Conservation (phyloP, 768 basidiomycete species). For the Boletus edulis region DNA sequence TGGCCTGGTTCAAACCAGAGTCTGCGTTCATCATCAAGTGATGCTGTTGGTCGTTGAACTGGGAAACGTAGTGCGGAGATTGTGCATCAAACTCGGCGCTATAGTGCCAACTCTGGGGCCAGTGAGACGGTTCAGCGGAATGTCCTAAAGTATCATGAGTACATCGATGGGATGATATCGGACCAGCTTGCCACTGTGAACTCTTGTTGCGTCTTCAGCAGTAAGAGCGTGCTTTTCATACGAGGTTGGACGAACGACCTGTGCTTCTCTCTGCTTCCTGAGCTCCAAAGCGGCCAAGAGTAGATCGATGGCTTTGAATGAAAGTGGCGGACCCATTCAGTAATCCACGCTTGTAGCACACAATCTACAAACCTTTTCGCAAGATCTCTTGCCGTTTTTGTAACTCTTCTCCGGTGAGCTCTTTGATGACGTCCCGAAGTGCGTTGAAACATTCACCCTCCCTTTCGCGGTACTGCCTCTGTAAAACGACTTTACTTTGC, state of each 20-base stretch:
- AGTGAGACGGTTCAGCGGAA: background rate
- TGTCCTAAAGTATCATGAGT: constrained; percentile 6
- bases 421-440: constrained; percentile 17
- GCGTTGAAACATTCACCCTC: constrained; percentile 21
- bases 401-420: constrained; percentile 15
- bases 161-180: background rate
- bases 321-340: background rate
- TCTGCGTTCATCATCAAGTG: background rate
- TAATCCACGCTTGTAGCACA: background rate
- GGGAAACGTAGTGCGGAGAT: background rate
- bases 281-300: constrained; percentile 1
- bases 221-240: background rate
- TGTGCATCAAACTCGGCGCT: background rate
- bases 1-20: background rate
- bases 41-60: background rate
- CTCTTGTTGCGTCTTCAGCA: background rate
- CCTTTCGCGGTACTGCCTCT: constrained; percentile 21
- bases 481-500: constrained; percentile 11
- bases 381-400: constrained; percentile 22
- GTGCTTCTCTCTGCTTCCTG: background rate
- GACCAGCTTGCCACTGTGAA: constrained; percentile 7
- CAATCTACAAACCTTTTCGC: constrained; percentile 12
- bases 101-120: background rate
- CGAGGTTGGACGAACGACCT: background rate
- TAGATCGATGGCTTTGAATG: constrained; percentile 7